A percentile compares a stretch with the other conserved stretches of the same genome.
phyloP scores from a whole-genome alignment of 2,329 filamentous ascomycete species.

The Hypoxylon sp. region DNA sequence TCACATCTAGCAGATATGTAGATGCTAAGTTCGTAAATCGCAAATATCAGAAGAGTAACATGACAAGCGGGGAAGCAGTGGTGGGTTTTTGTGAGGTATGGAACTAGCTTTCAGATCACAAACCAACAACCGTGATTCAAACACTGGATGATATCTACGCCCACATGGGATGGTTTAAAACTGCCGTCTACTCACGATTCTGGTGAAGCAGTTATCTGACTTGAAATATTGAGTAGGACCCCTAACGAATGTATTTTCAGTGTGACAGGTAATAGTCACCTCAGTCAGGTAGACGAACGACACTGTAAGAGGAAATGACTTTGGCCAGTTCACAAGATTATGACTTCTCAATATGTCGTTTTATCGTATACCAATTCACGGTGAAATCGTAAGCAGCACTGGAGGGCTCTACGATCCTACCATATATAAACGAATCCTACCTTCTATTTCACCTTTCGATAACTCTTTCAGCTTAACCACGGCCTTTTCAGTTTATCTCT shows the following conservation, averaged over 20 bases:
- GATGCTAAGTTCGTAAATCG: not conserved
- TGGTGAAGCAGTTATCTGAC: not conserved
- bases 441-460: not conserved
- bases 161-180: not conserved
- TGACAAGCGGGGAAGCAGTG: not conserved
- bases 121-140: not conserved
- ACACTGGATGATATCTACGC: not conserved
- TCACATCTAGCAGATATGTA: not conserved
- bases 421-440: not conserved
- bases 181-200: not conserved
- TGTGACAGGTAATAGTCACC: not conserved
- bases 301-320: not conserved
- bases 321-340: not conserved
- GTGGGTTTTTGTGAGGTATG: not conserved
- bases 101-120: not conserved
- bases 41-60: not conserved
- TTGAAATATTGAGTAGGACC: not conserved
- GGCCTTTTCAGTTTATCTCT: not conserved
- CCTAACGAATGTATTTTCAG: not conserved
- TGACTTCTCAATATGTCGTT: not conserved
- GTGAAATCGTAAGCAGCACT: not conserved
- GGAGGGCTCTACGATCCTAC: not conserved
- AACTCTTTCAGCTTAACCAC: not conserved
- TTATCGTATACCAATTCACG: not conserved
- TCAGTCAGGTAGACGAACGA: not conserved